Percentiles rank a stretch among this genome's conserved stretches.
Conservation (phyloP, 495 filamentous ascomycete species). For the Trichoderma erinaceum region DNA sequence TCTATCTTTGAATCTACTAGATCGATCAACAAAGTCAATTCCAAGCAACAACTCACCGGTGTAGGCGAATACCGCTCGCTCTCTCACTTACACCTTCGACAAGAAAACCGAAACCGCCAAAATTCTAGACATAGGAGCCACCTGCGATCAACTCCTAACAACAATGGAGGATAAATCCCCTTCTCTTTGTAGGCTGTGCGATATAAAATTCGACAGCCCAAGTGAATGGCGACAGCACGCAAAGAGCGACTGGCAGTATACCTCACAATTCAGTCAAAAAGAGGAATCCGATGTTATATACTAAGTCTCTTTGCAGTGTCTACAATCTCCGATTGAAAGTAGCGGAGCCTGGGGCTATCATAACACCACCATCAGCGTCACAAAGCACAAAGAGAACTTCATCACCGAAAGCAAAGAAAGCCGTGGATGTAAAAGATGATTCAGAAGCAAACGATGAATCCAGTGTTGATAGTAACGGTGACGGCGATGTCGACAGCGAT, state of each 20-base stretch:
- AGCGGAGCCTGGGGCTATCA: neutral
- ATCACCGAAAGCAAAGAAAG: neutral
- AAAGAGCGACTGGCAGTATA: slow-evolving; percentile 6
- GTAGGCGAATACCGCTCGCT: too few species aligned
- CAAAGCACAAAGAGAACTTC: too few species aligned
- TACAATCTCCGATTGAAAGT: neutral
- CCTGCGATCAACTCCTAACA: neutral
- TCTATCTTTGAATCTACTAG: too few species aligned
- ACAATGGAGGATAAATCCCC: neutral
- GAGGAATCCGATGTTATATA: neutral
- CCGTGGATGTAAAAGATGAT: neutral
- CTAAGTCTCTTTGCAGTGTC: neutral
- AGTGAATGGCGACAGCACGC: slow-evolving; percentile 3
- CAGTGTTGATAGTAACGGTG: too few species aligned
- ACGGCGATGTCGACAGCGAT: too few species aligned
- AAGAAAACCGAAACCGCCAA: neutral
- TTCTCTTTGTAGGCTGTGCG: neutral
- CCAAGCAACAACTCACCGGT: too few species aligned
- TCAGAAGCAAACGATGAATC: neutral
- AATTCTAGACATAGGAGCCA: neutral
- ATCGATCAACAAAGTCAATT: too few species aligned
- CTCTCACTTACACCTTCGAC: neutral
- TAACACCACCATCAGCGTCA: neutral
- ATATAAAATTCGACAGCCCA: neutral
- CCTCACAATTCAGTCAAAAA: neutral